Percentiles rank a stretch among this genome's conserved stretches.
These are phyloP conservation scores for Cladosporium sp. DNA, from an alignment of 2,329 filamentous ascomycete species.

Conservation along the genomic window DNA sequence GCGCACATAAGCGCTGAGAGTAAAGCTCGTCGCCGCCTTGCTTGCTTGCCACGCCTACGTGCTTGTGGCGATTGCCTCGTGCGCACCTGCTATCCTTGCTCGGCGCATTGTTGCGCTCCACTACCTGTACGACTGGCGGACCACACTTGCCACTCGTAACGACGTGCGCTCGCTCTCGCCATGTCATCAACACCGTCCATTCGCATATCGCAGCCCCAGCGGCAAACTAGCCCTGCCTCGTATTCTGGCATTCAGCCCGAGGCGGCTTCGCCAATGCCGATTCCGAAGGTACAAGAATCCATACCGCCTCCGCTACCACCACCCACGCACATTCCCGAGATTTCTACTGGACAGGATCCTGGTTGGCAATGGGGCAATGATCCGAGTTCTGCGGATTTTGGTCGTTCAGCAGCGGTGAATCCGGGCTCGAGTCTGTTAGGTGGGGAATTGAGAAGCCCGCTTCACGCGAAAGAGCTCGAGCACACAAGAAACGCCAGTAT, in stretches of 20 bases:
- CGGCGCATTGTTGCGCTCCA: slow-evolving; percentile 6
- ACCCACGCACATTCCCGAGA: slow-evolving; percentile 57
- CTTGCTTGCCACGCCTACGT: slow-evolving; percentile 15
- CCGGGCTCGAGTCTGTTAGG: slow-evolving; percentile 50
- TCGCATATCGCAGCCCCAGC: slow-evolving; percentile 40
- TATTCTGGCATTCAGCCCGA: slow-evolving; percentile 28
- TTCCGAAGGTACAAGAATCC: slow-evolving; percentile 56
- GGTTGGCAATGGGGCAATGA: slow-evolving; percentile 65
- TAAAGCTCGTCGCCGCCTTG: slow-evolving; percentile 12
- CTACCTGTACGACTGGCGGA: slow-evolving; percentile 10
- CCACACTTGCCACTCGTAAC: slow-evolving; percentile 9
- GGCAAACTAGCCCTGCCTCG: slow-evolving; percentile 39
- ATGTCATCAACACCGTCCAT: slow-evolving; percentile 35
- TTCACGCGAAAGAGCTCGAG: slow-evolving; percentile 32
- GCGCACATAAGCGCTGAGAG: slow-evolving; percentile 19
- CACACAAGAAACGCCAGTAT: slow-evolving; percentile 26
- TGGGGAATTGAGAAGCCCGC: slow-evolving; percentile 25
- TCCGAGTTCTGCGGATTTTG: slow-evolving; percentile 49
- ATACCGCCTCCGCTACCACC: slow-evolving; percentile 66
- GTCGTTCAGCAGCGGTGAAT: slow-evolving; percentile 47
- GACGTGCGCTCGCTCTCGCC: slow-evolving; percentile 13
- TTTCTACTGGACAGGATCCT: slow-evolving; percentile 58
- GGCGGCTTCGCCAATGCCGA: slow-evolving; percentile 60
- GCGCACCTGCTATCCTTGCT: slow-evolving; percentile 5
- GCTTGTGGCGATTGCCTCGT: slow-evolving; percentile 13